Evolutionary conservation across 2,329 filamentous ascomycete genomes (phyloP).

Genomic region (Bertia moriformis): DNA sequence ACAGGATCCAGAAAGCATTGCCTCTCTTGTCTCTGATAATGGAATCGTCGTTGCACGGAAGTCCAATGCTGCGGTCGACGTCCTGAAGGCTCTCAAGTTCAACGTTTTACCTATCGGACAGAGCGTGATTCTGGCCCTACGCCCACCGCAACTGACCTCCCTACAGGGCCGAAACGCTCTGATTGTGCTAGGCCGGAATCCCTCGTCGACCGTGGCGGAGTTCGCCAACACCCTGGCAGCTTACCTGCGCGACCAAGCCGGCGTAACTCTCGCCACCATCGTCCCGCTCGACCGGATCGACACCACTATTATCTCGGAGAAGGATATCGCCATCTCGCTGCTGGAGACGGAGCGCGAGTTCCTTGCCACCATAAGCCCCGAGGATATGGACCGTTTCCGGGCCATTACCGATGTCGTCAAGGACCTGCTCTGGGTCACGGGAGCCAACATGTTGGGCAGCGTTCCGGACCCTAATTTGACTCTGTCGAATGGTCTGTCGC

Average conservation of each 20-base stretch:
- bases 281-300: constrained; percentile 2
- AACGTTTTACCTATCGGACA: neutral
- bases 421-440: constrained; percentile 14
- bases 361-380: constrained; percentile 9
- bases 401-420: constrained; percentile 8
- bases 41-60: neutral
- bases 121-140: too few relatives aligned
- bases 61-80: neutral
- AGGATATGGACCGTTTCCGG: constrained; percentile 12
- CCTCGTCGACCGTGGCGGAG: too few relatives aligned
- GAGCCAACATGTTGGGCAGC: constrained; percentile 9
- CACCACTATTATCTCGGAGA: constrained; percentile 1
- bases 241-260: constrained; percentile 1
- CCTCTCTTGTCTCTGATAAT: neutral
- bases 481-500: too few relatives aligned
- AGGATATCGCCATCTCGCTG: constrained; percentile 4
- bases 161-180: too few relatives aligned
- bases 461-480: constrained; percentile 7
- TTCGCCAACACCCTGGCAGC: constrained; percentile 2
- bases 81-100: neutral
- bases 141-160: too few relatives aligned
- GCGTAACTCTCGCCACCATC: too few relatives aligned
- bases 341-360: constrained; percentile 14
- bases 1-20: constrained; percentile 3
- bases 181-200: too few relatives aligned